These are phyloP conservation scores for Capsicum pubescens DNA, from an alignment of 257 asterid genomes.

Conservation along the genomic window DNA sequence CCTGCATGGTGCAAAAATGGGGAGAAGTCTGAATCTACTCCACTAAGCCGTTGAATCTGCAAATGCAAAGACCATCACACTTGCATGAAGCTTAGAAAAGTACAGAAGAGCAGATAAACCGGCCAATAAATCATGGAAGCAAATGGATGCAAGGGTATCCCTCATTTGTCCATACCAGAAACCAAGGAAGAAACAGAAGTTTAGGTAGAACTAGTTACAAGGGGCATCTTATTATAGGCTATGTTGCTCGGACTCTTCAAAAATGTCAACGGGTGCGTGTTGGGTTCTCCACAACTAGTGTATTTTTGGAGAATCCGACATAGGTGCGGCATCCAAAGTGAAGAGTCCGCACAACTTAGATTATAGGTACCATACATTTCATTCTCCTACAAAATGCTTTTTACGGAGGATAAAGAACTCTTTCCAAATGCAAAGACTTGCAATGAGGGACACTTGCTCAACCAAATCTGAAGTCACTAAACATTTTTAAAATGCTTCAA, in stretches of 20 bases:
- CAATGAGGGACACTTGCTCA: background rate
- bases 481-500: background rate
- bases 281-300: too few relatives aligned
- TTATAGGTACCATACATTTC: background rate
- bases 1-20: constrained; percentile 93
- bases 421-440: constrained; percentile 20
- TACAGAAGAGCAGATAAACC: background rate
- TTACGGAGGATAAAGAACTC: constrained; percentile 5
- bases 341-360: too few relatives aligned
- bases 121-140: background rate
- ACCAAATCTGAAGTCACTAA: background rate
- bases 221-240: background rate
- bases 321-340: too few relatives aligned
- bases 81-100: constrained; percentile 15
- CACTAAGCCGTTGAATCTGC: constrained; percentile 78
- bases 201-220: background rate
- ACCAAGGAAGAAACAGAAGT: background rate
- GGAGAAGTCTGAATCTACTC: constrained; percentile 93
- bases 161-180: constrained; percentile 1
- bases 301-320: too few relatives aligned
- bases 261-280: too few relatives aligned
- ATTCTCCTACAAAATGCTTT: background rate
- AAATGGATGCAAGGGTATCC: constrained; percentile 11
- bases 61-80: constrained; percentile 18
- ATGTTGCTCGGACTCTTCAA: too few relatives aligned